Evolutionary conservation across 179 eudicot species (phyloP).

Genomic region (Carnegiea gigantea): DNA sequence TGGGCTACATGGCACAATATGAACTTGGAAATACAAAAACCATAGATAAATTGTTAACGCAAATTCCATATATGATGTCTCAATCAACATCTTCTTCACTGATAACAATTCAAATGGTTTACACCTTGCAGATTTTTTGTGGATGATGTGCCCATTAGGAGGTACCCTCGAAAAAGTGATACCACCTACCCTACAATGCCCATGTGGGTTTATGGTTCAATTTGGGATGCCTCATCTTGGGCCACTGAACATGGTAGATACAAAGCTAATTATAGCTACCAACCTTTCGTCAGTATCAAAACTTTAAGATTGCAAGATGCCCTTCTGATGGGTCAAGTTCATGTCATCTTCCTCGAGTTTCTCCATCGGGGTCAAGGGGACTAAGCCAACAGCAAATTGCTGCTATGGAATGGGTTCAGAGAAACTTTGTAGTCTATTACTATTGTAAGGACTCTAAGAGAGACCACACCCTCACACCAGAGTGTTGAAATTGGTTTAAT

Average conservation of each 20-base stretch:
- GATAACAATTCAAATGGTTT: background rate
- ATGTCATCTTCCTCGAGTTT: slow-evolving; percentile 70
- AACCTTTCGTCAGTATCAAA: slow-evolving; percentile 72
- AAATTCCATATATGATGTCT: too few relatives aligned
- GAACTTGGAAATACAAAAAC: too few relatives aligned
- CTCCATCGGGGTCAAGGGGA: slow-evolving; percentile 60
- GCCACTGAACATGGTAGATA: slow-evolving; percentile 94
- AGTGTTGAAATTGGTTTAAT: slow-evolving; percentile 34
- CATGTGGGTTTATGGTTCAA: slow-evolving; percentile 96
- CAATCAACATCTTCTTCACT: too few relatives aligned
- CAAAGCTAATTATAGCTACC: slow-evolving; percentile 86
- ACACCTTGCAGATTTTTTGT: slow-evolving; percentile 67
- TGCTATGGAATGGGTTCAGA: slow-evolving; percentile 86
- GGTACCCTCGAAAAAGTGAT: slow-evolving; percentile 72
- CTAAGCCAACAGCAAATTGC: slow-evolving; percentile 48
- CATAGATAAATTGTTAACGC: too few relatives aligned
- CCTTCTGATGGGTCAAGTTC: slow-evolving; percentile 54
- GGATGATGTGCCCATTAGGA: slow-evolving; percentile 89
- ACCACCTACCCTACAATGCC: slow-evolving; percentile 83
- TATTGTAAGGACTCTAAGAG: slow-evolving; percentile 74
- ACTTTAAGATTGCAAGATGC: slow-evolving; percentile 78
- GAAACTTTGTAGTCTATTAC: slow-evolving; percentile 57
- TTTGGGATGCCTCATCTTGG: slow-evolving; percentile 99
- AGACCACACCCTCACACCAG: slow-evolving; percentile 83
- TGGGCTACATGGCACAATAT: too few relatives aligned